Evolutionary conservation across 2,329 filamentous ascomycete species (phyloP).

Genomic region (Claviceps spartinae): DNA sequence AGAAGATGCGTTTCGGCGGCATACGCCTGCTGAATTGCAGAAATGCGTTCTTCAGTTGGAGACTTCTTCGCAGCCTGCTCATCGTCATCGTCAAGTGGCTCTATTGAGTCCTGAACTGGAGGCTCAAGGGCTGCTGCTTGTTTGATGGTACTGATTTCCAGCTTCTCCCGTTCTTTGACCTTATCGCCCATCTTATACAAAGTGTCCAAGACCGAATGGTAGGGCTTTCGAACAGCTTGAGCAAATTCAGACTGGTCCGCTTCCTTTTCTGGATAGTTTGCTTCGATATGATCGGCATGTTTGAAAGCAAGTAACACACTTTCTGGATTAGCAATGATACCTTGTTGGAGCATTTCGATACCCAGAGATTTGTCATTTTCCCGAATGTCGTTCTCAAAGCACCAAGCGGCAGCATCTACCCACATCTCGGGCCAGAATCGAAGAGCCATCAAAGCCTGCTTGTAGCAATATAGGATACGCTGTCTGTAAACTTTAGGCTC

Average conservation of each 20-base stretch:
- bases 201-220: slow-evolving; percentile 67
- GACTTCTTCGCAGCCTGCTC: slow-evolving; percentile 30
- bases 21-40: slow-evolving; percentile 51
- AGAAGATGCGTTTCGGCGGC: slow-evolving; percentile 61
- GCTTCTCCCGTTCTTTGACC: slow-evolving; percentile 47
- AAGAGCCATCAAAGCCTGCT: slow-evolving; percentile 83
- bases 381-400: slow-evolving; percentile 59
- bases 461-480: slow-evolving; percentile 80
- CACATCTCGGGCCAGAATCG: slow-evolving; percentile 93
- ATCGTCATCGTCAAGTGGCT: slow-evolving; percentile 36
- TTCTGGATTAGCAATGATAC: slow-evolving; percentile 82
- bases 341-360: slow-evolving; percentile 65
- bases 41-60: slow-evolving; percentile 50
- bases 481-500: slow-evolving; percentile 62
- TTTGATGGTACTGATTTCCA: slow-evolving; percentile 43
- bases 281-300: slow-evolving; percentile 76
- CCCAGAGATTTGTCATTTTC: slow-evolving; percentile 49
- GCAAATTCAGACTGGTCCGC: slow-evolving; percentile 66
- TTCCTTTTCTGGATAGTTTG: slow-evolving; percentile 63
- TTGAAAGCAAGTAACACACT: slow-evolving; percentile 83
- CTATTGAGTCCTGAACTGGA: slow-evolving; percentile 24
- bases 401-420: slow-evolving; percentile 91
- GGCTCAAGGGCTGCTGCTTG: slow-evolving; percentile 31
- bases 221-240: slow-evolving; percentile 66
- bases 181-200: slow-evolving; percentile 80